Conservation (phyloP, 1,284 basidiomycete species). For the Kalmanozyma brasiliensis region DNA sequence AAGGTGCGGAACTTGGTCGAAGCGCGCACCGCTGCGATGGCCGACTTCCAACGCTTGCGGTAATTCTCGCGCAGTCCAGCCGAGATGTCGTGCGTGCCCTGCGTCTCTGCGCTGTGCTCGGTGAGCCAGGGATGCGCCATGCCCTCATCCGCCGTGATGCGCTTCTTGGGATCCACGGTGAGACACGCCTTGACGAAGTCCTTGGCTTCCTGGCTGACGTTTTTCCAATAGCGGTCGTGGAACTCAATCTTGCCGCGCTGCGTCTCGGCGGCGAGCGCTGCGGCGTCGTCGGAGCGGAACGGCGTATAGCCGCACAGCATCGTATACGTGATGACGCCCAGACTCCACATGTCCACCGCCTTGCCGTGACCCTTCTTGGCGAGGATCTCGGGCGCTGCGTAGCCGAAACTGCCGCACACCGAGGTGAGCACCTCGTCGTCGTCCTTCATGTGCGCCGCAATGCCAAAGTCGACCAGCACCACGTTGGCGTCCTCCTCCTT, state of each 20-base stretch:
- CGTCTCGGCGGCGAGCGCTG: slow-evolving; percentile 82
- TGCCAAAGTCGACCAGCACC: slow-evolving; percentile 83
- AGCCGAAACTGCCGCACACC: slow-evolving; percentile 89
- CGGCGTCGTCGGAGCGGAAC: slow-evolving; percentile 84
- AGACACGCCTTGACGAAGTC: slow-evolving; percentile 82
- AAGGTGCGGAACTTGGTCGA: slow-evolving; percentile 63
- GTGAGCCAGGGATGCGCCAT: slow-evolving; percentile 72
- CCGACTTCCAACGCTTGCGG: slow-evolving; percentile 63
- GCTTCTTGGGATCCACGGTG: slow-evolving; percentile 77
- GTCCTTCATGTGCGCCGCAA: slow-evolving; percentile 68
- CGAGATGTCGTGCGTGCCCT: slow-evolving; percentile 58
- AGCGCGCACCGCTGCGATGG: slow-evolving; percentile 65
- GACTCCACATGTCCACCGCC: slow-evolving; percentile 92
- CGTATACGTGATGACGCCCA: slow-evolving; percentile 88
- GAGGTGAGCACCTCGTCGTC: slow-evolving; percentile 81
- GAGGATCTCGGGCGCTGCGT: slow-evolving; percentile 88
- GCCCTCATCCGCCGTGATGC: slow-evolving; percentile 81
- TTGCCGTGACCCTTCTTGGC: slow-evolving; percentile 85
- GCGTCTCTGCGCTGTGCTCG: slow-evolving; percentile 39
- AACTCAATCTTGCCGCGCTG: slow-evolving; percentile 85
- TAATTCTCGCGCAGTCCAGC: slow-evolving; percentile 67
- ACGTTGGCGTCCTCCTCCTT: slow-evolving; percentile 72
- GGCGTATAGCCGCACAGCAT: slow-evolving; percentile 72
- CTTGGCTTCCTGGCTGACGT: slow-evolving; percentile 82
- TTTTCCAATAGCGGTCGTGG: slow-evolving; percentile 87